These are phyloP conservation scores for Eimeria brunetti DNA, from an alignment of 169 alveolate species.

Conservation along the genomic window DNA sequence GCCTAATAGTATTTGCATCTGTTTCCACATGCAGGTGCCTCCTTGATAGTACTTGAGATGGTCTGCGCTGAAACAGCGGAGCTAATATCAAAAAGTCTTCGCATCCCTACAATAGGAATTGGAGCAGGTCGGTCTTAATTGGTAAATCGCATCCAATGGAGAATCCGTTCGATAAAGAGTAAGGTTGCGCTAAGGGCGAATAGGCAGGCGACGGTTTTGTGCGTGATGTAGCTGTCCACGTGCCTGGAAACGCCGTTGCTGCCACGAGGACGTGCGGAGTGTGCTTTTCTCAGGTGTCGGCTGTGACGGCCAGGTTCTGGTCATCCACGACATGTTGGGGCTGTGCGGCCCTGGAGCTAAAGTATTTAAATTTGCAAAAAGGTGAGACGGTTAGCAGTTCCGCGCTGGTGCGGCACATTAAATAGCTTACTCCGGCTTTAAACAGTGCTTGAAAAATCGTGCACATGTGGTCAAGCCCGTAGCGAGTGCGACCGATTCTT, in stretches of 20 bases:
- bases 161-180: neutral
- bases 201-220: neutral
- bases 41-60: constrained; percentile 79
- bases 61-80: constrained; percentile 83
- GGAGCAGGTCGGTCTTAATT: constrained; percentile 74
- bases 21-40: constrained; percentile 27
- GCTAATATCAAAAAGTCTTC: constrained; percentile 59
- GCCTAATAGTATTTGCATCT: neutral
- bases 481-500: neutral
- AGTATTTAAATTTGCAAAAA: constrained; percentile 46
- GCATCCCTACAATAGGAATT: constrained; percentile 81
- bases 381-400: neutral
- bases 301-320: constrained; percentile 83
- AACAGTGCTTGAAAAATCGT: neutral
- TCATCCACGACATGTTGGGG: constrained; percentile 80
- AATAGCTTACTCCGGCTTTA: neutral
- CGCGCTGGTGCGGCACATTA: neutral
- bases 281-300: constrained; percentile 61
- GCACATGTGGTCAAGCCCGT: neutral
- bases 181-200: neutral
- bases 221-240: neutral
- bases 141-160: neutral
- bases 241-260: neutral
- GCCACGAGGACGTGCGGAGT: neutral
- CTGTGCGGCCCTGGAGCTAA: constrained; percentile 61